Percentiles rank a stretch among this genome's conserved stretches.
These are phyloP conservation scores for Acanthamoeba healyi DNA, from an alignment of 208 protist species.

Conservation along the genomic window DNA sequence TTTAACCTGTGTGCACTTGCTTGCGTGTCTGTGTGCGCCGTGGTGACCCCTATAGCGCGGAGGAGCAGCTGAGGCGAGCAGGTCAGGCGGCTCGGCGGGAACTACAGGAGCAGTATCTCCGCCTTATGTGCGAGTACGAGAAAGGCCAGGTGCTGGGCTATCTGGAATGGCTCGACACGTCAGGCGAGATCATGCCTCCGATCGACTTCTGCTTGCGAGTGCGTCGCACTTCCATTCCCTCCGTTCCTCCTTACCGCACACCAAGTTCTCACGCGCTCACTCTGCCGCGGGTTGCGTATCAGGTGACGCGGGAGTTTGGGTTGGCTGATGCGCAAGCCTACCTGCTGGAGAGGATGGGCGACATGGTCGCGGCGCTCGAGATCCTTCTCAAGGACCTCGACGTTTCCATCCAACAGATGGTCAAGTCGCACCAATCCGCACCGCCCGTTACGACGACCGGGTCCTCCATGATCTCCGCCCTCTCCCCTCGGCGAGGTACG, in stretches of 20 bases:
- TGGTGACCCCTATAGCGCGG: too few relatives aligned
- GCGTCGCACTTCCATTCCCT: background rate
- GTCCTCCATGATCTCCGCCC: background rate
- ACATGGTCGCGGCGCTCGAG: constrained; percentile 36
- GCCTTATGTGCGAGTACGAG: constrained; percentile 56
- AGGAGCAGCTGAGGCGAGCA: background rate
- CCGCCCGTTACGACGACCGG: background rate
- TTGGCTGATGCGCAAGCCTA: constrained; percentile 59
- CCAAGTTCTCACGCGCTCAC: too few relatives aligned
- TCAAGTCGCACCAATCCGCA: constrained; percentile 10
- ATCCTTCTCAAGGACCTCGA: constrained; percentile 60
- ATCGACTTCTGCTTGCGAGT: constrained; percentile 26
- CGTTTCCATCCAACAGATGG: constrained; percentile 34
- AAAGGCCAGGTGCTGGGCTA: constrained; percentile 17
- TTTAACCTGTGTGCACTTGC: too few relatives aligned
- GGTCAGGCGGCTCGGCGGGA: constrained; percentile 2
- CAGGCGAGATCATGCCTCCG: constrained; percentile 18
- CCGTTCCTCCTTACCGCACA: too few relatives aligned
- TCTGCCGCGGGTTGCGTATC: background rate
- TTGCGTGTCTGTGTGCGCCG: too few relatives aligned
- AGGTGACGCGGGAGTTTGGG: constrained; percentile 7
- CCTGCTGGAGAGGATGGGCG: constrained; percentile 35
- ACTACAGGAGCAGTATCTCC: constrained; percentile 23
- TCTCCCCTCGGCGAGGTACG: background rate
- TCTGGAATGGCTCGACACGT: constrained; percentile 24